Base-by-base conservation (phyloP, 148 eudicot genomes). In the Pharnaceum exiguum region DNA sequence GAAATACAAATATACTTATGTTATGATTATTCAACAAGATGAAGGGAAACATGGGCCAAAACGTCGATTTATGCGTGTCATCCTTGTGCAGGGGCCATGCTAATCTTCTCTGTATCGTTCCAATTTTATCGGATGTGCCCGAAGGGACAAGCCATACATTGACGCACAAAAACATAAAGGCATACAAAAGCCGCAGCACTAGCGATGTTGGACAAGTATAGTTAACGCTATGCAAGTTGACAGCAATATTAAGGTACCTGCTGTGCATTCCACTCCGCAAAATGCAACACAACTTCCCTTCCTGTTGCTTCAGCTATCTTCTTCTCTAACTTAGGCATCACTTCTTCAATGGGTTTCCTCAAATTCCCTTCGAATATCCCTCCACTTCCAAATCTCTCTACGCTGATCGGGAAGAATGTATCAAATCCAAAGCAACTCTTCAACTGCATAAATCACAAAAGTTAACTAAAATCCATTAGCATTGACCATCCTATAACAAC, bases 311-410 rank as follows among this genome's bases (percentile, higher is more conserved):
- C 98, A 25, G 90, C 77, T 21, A 91, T 63, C 65, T 91, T 91
- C 65, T 70, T 66, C 82, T 91, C 88, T 68, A 91, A 77, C 46
- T 74, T 80, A n/a, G 98, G 98, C 53, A 79, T 77, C 10, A 69
- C 96, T 72, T 88, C 98, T 55, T 91, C 85, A 66, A 91, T 71
- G 1, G 98, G 94, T 61, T 57, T 79, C 70, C 98, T 82, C 76
- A 91, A 79, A 67, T 91, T 91, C 26, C 98, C 98, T 43, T 87
- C 69, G 48, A 91, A 91, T 39, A 91, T 85, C 10, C 98, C 98
- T 7, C 98, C 98, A 71, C 88, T 96, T 10, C 98, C 98, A 73
- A 91, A 88, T 75, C 98, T 83, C 55, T 96, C 63, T 8, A 79
- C 96, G 67, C 88, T 96, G 0, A 95, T 91, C 5, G 98, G 83